These are phyloP conservation scores for Alternaria brassicicola DNA, from an alignment of 2,329 filamentous ascomycete genomes.

Conservation along the genomic window DNA sequence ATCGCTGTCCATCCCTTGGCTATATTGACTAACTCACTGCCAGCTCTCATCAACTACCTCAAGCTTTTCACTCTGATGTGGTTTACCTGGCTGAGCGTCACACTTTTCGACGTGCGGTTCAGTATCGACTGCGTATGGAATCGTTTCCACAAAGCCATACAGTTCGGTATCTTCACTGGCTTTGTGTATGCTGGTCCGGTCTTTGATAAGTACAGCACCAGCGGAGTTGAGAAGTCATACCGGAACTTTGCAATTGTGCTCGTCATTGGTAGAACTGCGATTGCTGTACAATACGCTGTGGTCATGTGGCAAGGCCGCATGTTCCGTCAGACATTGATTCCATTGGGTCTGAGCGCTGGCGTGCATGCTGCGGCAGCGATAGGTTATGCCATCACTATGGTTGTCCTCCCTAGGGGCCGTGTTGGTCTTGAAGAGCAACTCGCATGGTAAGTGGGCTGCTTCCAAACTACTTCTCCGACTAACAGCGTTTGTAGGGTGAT, in stretches of 20 bases:
- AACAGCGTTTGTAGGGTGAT: slow-evolving; percentile 18
- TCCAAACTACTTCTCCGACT: background rate
- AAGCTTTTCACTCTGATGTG: slow-evolving; percentile 65
- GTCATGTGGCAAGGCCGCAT: slow-evolving; percentile 31
- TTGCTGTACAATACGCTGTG: slow-evolving; percentile 28
- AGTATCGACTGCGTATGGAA: slow-evolving; percentile 69
- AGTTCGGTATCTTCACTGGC: slow-evolving; percentile 68
- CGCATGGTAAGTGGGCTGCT: slow-evolving; percentile 16
- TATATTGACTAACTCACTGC: background rate
- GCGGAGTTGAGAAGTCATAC: slow-evolving; percentile 21
- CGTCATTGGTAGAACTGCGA: slow-evolving; percentile 22
- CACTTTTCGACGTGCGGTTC: slow-evolving; percentile 69
- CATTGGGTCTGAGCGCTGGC: slow-evolving; percentile 23
- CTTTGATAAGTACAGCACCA: slow-evolving; percentile 36
- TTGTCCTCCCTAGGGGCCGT: slow-evolving; percentile 15
- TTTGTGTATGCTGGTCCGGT: slow-evolving; percentile 64
- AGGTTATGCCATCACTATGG: slow-evolving; percentile 21
- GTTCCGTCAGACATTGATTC: slow-evolving; percentile 28
- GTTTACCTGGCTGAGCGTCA: slow-evolving; percentile 69
- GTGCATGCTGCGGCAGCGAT: slow-evolving; percentile 21
- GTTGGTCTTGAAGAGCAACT: slow-evolving; percentile 25
- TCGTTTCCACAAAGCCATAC: slow-evolving; percentile 63
- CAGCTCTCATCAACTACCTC: slow-evolving; percentile 52
- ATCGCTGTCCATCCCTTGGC: background rate
- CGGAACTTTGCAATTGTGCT: slow-evolving; percentile 26